Conservation (phyloP, 208 protist species). For the Naegleria fowleri region DNA sequence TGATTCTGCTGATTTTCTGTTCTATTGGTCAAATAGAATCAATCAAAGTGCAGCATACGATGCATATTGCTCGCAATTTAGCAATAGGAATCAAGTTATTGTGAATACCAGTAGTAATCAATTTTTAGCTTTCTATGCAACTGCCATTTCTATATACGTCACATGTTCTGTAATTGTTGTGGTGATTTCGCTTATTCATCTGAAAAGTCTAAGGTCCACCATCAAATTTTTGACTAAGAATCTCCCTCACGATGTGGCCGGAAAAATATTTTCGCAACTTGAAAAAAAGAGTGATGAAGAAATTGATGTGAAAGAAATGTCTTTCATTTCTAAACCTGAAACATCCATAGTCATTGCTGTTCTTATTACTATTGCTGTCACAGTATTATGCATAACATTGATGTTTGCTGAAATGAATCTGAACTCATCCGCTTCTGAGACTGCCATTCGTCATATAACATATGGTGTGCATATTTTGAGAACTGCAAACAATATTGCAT, state of each 20-base stretch:
- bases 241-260: background rate
- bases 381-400: background rate
- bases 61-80: background rate
- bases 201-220: background rate
- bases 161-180: background rate
- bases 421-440: background rate
- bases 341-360: background rate
- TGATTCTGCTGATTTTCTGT: background rate
- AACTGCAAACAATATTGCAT: background rate
- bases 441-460: background rate
- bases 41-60: background rate
- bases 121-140: background rate
- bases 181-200: background rate
- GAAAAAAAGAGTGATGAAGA: background rate
- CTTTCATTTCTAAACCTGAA: background rate
- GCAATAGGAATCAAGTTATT: background rate
- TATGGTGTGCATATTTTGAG: background rate
- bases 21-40: background rate
- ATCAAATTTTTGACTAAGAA: background rate
- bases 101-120: background rate
- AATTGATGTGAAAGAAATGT: background rate
- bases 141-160: background rate
- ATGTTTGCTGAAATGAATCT: background rate
- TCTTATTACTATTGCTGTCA: background rate
- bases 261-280: background rate